A percentile compares a stretch with the other conserved stretches of the same genome.
phyloP scores from a whole-genome alignment of 192 early-diverging fungal species.

The Coemansia sp. region DNA sequence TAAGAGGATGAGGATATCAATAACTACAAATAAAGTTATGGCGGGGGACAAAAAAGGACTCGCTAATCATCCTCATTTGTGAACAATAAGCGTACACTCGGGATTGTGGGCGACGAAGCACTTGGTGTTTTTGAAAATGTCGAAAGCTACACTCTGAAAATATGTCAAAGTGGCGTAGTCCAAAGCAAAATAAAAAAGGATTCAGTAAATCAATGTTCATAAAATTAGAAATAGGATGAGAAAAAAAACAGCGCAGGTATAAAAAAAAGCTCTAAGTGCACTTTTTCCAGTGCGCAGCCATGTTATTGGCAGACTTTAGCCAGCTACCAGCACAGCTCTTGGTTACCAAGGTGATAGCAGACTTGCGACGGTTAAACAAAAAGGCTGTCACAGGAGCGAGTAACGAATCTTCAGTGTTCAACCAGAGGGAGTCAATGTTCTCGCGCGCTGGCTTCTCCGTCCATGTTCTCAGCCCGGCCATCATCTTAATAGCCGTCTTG shows the following conservation, averaged over 20 bases:
- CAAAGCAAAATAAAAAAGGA: no score
- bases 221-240: not conserved
- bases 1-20: no score
- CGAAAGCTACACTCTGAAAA: no score
- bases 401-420: not conserved
- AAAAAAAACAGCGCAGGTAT: not conserved
- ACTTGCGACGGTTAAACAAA: slow-evolving; percentile 20
- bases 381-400: slow-evolving; percentile 5
- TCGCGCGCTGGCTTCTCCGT: slow-evolving; percentile 16
- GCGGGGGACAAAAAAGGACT: not conserved
- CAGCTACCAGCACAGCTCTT: slow-evolving; percentile 39
- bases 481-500: slow-evolving; percentile 22
- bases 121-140: not conserved
- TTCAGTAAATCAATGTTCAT: not conserved
- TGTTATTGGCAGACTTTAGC: slow-evolving; percentile 35
- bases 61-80: not conserved
- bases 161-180: no score
- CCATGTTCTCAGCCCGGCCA: slow-evolving; percentile 21
- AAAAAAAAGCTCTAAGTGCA: slow-evolving; percentile 1
- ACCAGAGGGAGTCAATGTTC: slow-evolving; percentile 29
- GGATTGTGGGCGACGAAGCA: not conserved
- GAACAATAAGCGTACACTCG: not conserved
- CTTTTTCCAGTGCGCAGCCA: slow-evolving; percentile 40
- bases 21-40: not conserved
- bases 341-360: slow-evolving; percentile 9